Base-by-base conservation (phyloP, 148 eudicot genomes). In the Persicaria maculosa region DNA sequence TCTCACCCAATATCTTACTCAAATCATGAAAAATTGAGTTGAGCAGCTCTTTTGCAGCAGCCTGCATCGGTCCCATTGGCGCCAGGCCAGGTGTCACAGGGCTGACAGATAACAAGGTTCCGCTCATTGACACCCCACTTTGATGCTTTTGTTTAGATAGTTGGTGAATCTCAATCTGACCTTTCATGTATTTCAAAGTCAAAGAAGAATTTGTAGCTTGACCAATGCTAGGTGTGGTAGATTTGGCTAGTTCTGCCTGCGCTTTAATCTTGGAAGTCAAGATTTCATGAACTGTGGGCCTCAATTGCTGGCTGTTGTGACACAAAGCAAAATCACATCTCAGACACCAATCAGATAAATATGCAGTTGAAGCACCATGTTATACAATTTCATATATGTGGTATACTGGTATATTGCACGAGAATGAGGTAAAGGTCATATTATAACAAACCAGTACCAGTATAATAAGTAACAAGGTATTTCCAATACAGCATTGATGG, bases 41-140 rank as follows among this genome's bases (percentile, higher is more conserved):
- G 61, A 94, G 86, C 57, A 94, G 91, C 73, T 94, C 97, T 77
- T 83, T 90, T 62, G 98, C 89, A 70, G 92, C 90, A 85, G 84
- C 73, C 81, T 94, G 98, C 19, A 91, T 97, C 71, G 89, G 81
- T 82, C 98, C 98, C 77, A 75, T 79, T 20, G 98, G 98, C 72
- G 96, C 88, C 98, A 94, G 87, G 64, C 86, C 90, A 79, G 91
- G 95, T 59, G 97, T 84, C 40, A 94, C 98, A 45, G 98, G 98
- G 81, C 98, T 94, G 44, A 88, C 93, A 6, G 96, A 84, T 81
- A 86, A 78, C 80, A 88, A 79, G 16, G 89, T 84, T 83, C 87
- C 96, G 79, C 86, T 72, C 46, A 85, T 67, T 64, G 88, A 87
- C 59, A 81, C 53, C 68, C 96, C 97, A 77, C 88, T 94, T 71